These are phyloP conservation scores for Aureobasidium sp. DNA, from an alignment of 2,329 filamentous ascomycete genomes.

Conservation along the genomic window DNA sequence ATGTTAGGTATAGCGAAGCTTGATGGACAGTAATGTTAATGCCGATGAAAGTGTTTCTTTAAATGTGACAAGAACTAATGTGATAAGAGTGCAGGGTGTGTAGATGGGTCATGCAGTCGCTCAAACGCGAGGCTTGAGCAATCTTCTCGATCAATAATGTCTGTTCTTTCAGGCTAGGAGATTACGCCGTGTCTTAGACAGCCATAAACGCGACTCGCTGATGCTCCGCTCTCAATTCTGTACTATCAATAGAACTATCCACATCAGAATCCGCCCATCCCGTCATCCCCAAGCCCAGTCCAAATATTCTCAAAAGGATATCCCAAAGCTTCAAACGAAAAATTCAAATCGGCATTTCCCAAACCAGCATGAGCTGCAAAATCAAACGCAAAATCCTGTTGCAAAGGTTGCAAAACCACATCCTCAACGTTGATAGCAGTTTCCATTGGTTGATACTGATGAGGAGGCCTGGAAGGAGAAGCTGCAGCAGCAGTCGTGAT, in stretches of 20 bases:
- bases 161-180: no score
- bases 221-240: no score
- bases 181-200: no score
- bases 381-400: background rate
- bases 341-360: background rate
- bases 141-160: no score
- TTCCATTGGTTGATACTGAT: background rate
- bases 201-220: no score
- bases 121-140: no score
- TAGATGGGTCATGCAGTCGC: no score
- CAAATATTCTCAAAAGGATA: conserved; percentile 6
- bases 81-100: no score
- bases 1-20: background rate
- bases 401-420: background rate
- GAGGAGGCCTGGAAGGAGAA: background rate
- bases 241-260: no score
- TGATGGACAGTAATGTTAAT: no score
- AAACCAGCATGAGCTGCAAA: background rate
- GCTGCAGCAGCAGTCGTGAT: background rate
- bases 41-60: no score
- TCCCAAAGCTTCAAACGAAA: background rate
- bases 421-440: conserved; percentile 1
- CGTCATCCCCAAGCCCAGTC: background rate
- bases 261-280: background rate
- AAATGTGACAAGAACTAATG: no score